Percentiles rank a stretch among this genome's conserved stretches.
These are phyloP conservation scores for Alternaria infectoria DNA, from an alignment of 2,329 filamentous ascomycete species.

Conservation along the genomic window DNA sequence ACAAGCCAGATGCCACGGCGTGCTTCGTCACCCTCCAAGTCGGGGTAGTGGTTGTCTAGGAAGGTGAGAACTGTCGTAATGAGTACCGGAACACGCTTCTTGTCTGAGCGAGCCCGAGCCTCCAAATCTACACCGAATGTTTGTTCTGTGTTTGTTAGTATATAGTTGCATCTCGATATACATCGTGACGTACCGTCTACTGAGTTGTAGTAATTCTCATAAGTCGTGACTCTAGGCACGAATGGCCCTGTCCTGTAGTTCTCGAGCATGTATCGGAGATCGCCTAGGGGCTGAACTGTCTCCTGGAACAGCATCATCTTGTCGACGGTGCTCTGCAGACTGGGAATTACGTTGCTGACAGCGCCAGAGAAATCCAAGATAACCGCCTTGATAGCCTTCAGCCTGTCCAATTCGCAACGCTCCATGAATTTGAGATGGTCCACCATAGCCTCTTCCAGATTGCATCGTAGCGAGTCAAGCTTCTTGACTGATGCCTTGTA, in stretches of 20 bases:
- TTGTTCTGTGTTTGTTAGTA: slow-evolving; percentile 67
- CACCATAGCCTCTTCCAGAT: slow-evolving; percentile 93
- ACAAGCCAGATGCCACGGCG: slow-evolving; percentile 92
- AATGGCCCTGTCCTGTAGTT: slow-evolving; percentile 97
- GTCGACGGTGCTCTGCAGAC: slow-evolving; percentile 92
- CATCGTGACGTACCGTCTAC: slow-evolving; percentile 68
- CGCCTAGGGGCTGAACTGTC: slow-evolving; percentile 90
- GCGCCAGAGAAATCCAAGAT: slow-evolving; percentile 97
- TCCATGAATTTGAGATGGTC: slow-evolving; percentile 95
- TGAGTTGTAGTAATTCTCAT: slow-evolving; percentile 99
- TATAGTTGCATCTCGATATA: not conserved
- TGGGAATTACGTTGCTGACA: slow-evolving; percentile 97
- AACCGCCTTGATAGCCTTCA: slow-evolving; percentile 98
- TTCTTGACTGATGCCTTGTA: slow-evolving; percentile 88
- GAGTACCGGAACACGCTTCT: slow-evolving; percentile 91
- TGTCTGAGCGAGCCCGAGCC: slow-evolving; percentile 87
- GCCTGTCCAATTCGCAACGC: slow-evolving; percentile 91
- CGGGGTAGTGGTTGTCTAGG: slow-evolving; percentile 94
- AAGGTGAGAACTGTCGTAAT: slow-evolving; percentile 94
- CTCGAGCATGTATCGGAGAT: slow-evolving; percentile 91
- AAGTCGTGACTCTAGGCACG: slow-evolving; percentile 85
- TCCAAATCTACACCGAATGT: slow-evolving; percentile 99
- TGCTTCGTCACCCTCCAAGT: slow-evolving; percentile 94
- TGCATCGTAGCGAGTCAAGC: slow-evolving; percentile 88
- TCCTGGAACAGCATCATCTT: slow-evolving; percentile 99